Base-by-base conservation (phyloP, 2,329 filamentous ascomycete genomes). In the Knoxdaviesia capensis region DNA sequence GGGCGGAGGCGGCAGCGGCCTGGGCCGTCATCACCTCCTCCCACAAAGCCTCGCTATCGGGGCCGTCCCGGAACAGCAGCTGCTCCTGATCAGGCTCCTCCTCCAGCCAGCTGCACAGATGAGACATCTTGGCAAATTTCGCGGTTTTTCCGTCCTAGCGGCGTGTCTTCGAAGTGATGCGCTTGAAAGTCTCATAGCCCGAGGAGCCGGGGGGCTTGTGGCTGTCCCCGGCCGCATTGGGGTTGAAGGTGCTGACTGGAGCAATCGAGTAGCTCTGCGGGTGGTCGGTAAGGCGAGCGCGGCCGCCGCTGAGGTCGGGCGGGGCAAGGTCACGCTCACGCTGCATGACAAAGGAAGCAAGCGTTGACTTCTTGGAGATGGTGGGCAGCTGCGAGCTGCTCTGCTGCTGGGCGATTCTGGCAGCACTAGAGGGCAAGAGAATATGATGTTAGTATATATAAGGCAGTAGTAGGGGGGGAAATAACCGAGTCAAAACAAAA, bases 141-240 rank as follows among this genome's bases (percentile, higher is more conserved):
- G 20, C 2, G 20, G 20, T 20, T 20, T 20, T 20, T 20, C 20
- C 20, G 20, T 20, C 20, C 20, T 20, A 20, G 20, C 20, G 20
- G 20, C 20, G 20, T 20, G 20, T 20, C 58, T 73, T 77, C 51
- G 73, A 66, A 7, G 71, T 75, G 66, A 79, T 77, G 59, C 66
- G 74, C 47, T 71, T 65, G 59, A 79, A 79, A 1, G 74, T 74
- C 48, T 77, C 74, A 55, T 73, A 63, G 45, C 74, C 74, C 46
- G 65, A 66, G n/a, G 73, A 66, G 41, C 74, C 74, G 47, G 78
- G 69, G 7, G 74, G 74, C 36, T 71, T 63, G 48, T 70, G 70
- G 48, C 73, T 70, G 5, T 64, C 57, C 4, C 59, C 62, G 36
- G 37, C 39, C 5, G 42, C 29, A 9, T 38, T 34, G 28, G 38